Conservation (phyloP, 495 filamentous ascomycete genomes). For the Penicillium ucsense region DNA sequence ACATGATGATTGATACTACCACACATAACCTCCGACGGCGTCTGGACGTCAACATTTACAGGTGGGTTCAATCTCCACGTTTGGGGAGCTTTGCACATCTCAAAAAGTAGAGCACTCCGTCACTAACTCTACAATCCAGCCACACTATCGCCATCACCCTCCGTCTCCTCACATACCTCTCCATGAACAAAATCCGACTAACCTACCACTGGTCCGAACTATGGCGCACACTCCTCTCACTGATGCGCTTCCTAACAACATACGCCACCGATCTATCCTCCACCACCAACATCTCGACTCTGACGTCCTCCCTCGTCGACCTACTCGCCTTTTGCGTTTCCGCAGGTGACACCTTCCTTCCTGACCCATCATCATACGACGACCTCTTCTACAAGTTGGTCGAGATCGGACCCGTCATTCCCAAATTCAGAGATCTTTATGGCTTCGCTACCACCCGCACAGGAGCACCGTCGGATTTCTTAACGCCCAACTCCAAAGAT, state of each 20-base stretch:
- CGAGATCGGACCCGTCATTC: conserved; percentile 75
- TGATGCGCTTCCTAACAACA: conserved; percentile 83
- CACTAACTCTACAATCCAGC: conserved; percentile 11
- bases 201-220: conserved; percentile 93
- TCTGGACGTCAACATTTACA: conserved; percentile 79
- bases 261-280: conserved; percentile 67
- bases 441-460: conserved; percentile 7
- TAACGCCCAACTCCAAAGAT: conserved; percentile 6
- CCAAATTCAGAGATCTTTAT: conserved; percentile 76
- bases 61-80: conserved; percentile 18
- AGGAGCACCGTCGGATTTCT: background rate
- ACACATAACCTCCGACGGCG: conserved; percentile 86
- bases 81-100: background rate
- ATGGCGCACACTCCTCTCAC: conserved; percentile 79
- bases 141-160: conserved; percentile 64
- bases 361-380: conserved; percentile 78
- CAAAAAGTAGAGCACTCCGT: background rate
- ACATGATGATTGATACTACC: conserved; percentile 79
- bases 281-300: conserved; percentile 47
- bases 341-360: conserved; percentile 85
- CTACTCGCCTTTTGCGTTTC: conserved; percentile 82
- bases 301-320: conserved; percentile 53
- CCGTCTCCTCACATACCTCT: conserved; percentile 73
- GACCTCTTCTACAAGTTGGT: conserved; percentile 98
- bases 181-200: conserved; percentile 64